Evolutionary conservation across 2,329 filamentous ascomycete genomes (phyloP).

Genomic region (Ophiostoma sp.): DNA sequence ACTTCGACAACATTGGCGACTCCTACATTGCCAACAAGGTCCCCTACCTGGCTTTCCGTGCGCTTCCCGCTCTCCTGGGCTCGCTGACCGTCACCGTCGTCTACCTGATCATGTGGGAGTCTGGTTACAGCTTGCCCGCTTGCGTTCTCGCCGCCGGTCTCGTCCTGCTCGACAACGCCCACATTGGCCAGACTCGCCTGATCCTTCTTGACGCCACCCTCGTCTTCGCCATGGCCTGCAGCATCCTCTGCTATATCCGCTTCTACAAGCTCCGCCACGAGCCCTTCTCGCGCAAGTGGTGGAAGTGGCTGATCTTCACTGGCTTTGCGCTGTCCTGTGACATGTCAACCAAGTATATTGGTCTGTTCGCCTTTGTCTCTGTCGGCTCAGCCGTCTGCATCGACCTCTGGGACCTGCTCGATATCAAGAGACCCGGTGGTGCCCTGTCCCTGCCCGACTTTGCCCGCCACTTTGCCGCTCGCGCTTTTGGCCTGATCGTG

Average conservation of each 20-base stretch:
- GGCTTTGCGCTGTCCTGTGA: slow-evolving; percentile 94
- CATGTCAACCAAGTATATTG: slow-evolving; percentile 98
- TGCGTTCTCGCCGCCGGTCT: slow-evolving; percentile 83
- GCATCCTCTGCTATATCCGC: slow-evolving; percentile 88
- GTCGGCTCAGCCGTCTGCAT: slow-evolving; percentile 92
- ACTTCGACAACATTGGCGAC: slow-evolving; percentile 99
- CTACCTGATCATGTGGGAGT: slow-evolving; percentile 99
- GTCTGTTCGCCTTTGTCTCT: slow-evolving; percentile 93
- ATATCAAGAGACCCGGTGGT: slow-evolving; percentile 81
- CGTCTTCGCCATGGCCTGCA: slow-evolving; percentile 94
- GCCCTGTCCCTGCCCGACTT: slow-evolving; percentile 78
- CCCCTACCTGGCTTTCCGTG: slow-evolving; percentile 93
- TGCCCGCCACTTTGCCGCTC: slow-evolving; percentile 84
- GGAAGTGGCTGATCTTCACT: slow-evolving; percentile 97
- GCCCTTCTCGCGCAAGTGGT: slow-evolving; percentile 94
- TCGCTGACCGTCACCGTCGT: slow-evolving; percentile 90
- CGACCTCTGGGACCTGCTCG: slow-evolving; percentile 91
- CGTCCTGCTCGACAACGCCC: slow-evolving; percentile 93
- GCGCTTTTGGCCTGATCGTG: slow-evolving; percentile 80
- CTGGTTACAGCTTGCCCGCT: slow-evolving; percentile 91
- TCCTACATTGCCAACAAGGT: slow-evolving; percentile 97
- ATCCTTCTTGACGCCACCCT: slow-evolving; percentile 94
- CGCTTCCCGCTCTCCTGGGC: slow-evolving; percentile 87
- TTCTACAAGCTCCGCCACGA: slow-evolving; percentile 95
- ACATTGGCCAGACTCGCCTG: slow-evolving; percentile 92